A percentile compares a stretch with the other conserved stretches of the same genome.
phyloP scores from a whole-genome alignment of 371 early-diverging fungal species.

The Haplosporangium sp. region DNA sequence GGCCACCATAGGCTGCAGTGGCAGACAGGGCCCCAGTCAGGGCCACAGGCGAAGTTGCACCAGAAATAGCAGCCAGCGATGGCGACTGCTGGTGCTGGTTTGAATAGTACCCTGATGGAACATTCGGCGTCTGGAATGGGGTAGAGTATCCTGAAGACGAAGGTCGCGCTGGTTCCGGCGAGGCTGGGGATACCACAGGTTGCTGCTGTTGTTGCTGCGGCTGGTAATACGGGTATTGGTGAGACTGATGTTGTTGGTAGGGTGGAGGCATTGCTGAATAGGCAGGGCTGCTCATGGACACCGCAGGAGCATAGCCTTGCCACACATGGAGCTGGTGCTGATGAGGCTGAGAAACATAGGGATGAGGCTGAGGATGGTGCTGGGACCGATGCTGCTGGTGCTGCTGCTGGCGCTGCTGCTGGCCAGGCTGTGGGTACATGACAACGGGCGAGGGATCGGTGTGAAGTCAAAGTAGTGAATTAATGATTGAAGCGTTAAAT shows the following conservation, averaged over 20 bases:
- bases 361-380: too few species aligned
- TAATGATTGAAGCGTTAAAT: too few species aligned
- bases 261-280: not conserved
- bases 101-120: not conserved
- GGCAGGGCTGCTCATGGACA: too few species aligned
- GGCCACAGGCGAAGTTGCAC: not conserved
- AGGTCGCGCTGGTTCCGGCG: conserved; percentile 8
- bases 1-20: not conserved
- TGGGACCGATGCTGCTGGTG: too few species aligned
- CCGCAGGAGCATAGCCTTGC: too few species aligned
- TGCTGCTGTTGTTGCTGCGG: conserved; percentile 1
- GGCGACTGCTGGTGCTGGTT: conserved; percentile 2
- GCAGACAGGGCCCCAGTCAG: not conserved
- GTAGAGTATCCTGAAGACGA: conserved; percentile 1
- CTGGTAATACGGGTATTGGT: not conserved
- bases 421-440: too few species aligned
- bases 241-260: conserved; percentile 18
- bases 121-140: not conserved
- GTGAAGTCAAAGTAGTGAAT: too few species aligned
- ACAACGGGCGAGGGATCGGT: too few species aligned
- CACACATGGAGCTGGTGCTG: too few species aligned
- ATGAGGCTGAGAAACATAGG: too few species aligned
- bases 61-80: not conserved
- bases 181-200: not conserved
- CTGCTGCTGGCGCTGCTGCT: too few species aligned